Base-by-base conservation (phyloP, 768 basidiomycete genomes). In the Peribolospora kevripleyi region DNA sequence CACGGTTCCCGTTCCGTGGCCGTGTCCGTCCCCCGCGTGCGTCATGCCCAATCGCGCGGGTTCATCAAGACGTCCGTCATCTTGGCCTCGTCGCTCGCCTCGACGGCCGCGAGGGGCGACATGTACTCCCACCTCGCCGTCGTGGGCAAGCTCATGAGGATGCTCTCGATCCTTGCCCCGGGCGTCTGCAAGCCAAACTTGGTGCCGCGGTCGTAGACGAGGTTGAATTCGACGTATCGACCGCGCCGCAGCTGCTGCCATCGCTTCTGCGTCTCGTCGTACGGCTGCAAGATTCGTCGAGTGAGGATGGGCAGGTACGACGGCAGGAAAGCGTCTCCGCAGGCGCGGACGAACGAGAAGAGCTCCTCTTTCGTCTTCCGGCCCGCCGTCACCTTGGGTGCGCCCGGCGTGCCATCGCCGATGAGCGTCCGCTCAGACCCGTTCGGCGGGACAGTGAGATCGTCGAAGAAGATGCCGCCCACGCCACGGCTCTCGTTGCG, bases 401-500 rank as follows among this genome's bases (percentile, higher is more conserved):
- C 10, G 46, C 10, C 10, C 10, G 46, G 10, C 10, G 14, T 46
- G 14, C 46, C 10, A 46, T 46, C 46, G 46, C 10, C 10, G 25
- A 25, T 25, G 25, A 25, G 25, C 25, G 25, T 25, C 25, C 14
- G 36, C 36, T 6, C 36, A 39, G 36, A 87, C 71, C n/a, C 77
- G 76, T n/a, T 71, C 64, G 65, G 67, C 42, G 75, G 75, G 51
- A 72, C 73, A 61, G 74, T 77, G 55, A 97, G 76, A 65, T 98
- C 93, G 66, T 97, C 93, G 64, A 95, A 91, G 73, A 97, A 97
- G 54, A 98, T 71, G 0, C 93, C 93, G 41, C 93, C 93, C 51
- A 98, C 69, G 4, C 93, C 93, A 48, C 93, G 76, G 2, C 77
- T 69, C 70, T 97, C 93, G 40, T 69, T 65, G 8, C 93, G 78